Percentiles rank a stretch among this genome's conserved stretches.
Conservation (phyloP, 2,329 filamentous ascomycete species). For the Aspergillus vadensis region DNA sequence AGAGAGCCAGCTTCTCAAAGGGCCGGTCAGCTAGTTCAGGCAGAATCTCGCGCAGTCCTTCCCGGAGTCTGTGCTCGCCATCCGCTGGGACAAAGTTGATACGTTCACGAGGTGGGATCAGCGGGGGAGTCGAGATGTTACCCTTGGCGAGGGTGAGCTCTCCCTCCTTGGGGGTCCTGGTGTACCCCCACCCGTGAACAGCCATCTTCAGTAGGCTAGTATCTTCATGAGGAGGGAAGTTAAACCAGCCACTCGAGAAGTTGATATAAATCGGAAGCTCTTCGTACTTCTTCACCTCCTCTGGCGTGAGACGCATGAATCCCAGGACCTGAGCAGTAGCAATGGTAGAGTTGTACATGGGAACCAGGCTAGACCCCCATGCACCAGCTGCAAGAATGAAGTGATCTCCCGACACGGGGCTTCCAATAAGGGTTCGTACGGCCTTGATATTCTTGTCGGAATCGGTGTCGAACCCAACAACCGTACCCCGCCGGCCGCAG, state of each 20-base stretch:
- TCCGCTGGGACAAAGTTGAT: conserved; percentile 24
- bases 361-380: conserved; percentile 25
- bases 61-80: conserved; percentile 17
- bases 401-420: conserved; percentile 16
- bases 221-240: conserved; percentile 34
- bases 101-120: conserved; percentile 17
- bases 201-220: conserved; percentile 30
- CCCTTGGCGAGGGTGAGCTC: conserved; percentile 13
- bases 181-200: conserved; percentile 47
- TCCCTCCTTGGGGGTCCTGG: conserved; percentile 27
- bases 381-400: conserved; percentile 30
- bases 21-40: conserved; percentile 27
- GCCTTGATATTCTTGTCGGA: conserved; percentile 9
- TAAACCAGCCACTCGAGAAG: conserved; percentile 32
- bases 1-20: conserved; percentile 31
- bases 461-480: conserved; percentile 22
- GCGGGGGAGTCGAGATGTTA: conserved; percentile 22
- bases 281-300: conserved; percentile 35
- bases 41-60: conserved; percentile 22
- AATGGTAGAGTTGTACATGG: conserved; percentile 22
- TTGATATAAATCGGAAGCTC: conserved; percentile 38
- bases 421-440: conserved; percentile 21
- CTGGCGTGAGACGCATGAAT: conserved; percentile 29
- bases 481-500: conserved; percentile 15
- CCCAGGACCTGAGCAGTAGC: conserved; percentile 27